Conservation (phyloP, 129 eudicot genomes). For the Gnaphalium uliginosum region DNA sequence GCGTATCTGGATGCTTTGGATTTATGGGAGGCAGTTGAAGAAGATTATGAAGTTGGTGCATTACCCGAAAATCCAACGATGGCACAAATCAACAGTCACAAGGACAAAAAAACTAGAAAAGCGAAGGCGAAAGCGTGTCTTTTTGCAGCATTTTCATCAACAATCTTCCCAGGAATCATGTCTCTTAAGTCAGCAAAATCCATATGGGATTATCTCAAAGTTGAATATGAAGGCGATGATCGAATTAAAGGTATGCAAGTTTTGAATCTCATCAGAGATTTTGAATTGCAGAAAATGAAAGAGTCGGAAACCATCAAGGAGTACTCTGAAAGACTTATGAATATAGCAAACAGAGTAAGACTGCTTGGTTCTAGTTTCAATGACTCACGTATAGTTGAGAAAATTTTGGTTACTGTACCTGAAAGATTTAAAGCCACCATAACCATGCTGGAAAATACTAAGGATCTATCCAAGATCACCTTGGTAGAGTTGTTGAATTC, state of each 20-base stretch:
- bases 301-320: neutral
- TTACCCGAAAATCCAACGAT: conserved; percentile 21
- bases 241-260: conserved; percentile 1
- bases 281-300: neutral
- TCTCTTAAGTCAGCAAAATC: neutral
- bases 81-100: conserved; percentile 17
- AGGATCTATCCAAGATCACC: neutral
- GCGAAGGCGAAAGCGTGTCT: conserved; percentile 12
- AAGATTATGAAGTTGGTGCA: neutral
- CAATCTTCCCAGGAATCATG: conserved; percentile 24
- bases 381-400: too few species aligned
- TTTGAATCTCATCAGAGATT: neutral
- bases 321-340: neutral
- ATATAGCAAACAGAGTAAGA: neutral
- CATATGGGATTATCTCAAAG: conserved; percentile 18
- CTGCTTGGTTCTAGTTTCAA: too few species aligned
- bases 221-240: conserved; percentile 20
- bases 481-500: neutral
- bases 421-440: neutral
- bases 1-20: conserved; percentile 9
- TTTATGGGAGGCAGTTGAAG: conserved; percentile 25
- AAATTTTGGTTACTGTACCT: neutral
- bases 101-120: conserved; percentile 12
- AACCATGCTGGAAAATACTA: neutral
- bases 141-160: neutral